Conservation (phyloP, 2,329 filamentous ascomycete species). For the Cryoendolithus antarcticus region DNA sequence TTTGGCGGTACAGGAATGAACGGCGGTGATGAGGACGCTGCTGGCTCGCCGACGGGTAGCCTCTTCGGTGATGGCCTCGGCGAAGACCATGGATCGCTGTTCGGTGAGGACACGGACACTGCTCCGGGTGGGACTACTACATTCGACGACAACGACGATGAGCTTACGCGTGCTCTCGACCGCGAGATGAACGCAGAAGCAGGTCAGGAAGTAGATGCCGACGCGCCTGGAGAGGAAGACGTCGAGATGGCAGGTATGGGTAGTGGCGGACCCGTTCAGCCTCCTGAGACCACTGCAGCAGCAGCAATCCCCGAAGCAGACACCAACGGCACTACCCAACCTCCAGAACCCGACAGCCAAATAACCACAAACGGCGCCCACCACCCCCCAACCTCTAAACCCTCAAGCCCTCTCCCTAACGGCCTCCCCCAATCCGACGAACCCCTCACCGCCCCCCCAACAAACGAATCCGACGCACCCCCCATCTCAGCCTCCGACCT, state of each 20-base stretch:
- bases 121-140: constrained; percentile 29
- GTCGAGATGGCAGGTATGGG: constrained; percentile 34
- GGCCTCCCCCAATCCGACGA: constrained; percentile 43
- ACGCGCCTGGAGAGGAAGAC: constrained; percentile 26
- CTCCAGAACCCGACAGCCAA: not conserved
- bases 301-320: constrained; percentile 2
- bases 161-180: constrained; percentile 64
- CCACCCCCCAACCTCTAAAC: constrained; percentile 1
- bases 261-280: constrained; percentile 28
- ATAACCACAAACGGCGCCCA: constrained; percentile 2
- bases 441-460: constrained; percentile 21
- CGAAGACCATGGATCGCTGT: constrained; percentile 57
- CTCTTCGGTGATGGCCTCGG: constrained; percentile 71
- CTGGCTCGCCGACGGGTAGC: constrained; percentile 60
- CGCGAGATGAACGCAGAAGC: constrained; percentile 30
- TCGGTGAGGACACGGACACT: constrained; percentile 52
- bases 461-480: constrained; percentile 19
- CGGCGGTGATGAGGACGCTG: constrained; percentile 42
- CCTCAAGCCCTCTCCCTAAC: constrained; percentile 21
- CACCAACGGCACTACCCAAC: constrained; percentile 2
- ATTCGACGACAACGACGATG: constrained; percentile 76
- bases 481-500: constrained; percentile 19
- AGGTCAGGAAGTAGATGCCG: constrained; percentile 20
- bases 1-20: constrained; percentile 9
- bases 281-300: constrained; percentile 16